Evolutionary conservation across 768 basidiomycete genomes (phyloP).

Genomic region (Leccinum barrowsii): DNA sequence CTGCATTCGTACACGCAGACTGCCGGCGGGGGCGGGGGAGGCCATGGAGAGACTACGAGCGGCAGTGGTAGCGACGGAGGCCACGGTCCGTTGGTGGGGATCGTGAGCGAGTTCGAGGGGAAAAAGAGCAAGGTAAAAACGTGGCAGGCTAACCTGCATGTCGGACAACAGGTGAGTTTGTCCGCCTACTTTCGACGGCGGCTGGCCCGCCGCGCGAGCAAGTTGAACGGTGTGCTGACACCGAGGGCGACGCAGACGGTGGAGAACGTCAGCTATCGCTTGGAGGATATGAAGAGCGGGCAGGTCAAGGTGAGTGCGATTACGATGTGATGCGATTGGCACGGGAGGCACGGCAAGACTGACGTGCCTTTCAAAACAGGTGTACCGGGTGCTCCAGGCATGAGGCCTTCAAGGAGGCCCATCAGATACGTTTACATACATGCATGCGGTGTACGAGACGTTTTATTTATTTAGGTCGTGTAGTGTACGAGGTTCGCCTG

Average conservation of each 20-base stretch:
- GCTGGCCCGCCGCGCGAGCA: conserved; percentile 28
- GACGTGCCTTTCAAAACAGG: conserved; percentile 23
- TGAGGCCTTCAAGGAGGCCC: conserved; percentile 15
- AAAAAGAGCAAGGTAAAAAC: conserved; percentile 87
- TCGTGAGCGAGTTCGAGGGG: conserved; percentile 77
- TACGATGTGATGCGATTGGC: background rate
- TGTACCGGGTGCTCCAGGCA: conserved; percentile 39
- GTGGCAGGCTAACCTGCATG: conserved; percentile 84
- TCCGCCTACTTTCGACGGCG: conserved; percentile 17
- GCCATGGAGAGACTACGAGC: conserved; percentile 31
- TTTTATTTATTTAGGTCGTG: background rate
- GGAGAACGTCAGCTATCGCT: conserved; percentile 78
- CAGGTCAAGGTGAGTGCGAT: conserved; percentile 56
- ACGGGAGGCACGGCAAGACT: background rate
- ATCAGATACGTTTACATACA: background rate
- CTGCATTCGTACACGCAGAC: conserved; percentile 67
- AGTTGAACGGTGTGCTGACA: conserved; percentile 31
- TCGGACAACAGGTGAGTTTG: conserved; percentile 69
- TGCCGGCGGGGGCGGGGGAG: too few species aligned
- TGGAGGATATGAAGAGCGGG: conserved; percentile 89
- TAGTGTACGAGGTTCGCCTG: background rate
- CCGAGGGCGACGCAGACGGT: conserved; percentile 48
- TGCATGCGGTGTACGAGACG: background rate
- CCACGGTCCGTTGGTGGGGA: conserved; percentile 55
- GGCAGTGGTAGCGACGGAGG: conserved; percentile 33